Base-by-base conservation (phyloP, 495 filamentous ascomycete genomes). In the Tuber microsphaerosporum region DNA sequence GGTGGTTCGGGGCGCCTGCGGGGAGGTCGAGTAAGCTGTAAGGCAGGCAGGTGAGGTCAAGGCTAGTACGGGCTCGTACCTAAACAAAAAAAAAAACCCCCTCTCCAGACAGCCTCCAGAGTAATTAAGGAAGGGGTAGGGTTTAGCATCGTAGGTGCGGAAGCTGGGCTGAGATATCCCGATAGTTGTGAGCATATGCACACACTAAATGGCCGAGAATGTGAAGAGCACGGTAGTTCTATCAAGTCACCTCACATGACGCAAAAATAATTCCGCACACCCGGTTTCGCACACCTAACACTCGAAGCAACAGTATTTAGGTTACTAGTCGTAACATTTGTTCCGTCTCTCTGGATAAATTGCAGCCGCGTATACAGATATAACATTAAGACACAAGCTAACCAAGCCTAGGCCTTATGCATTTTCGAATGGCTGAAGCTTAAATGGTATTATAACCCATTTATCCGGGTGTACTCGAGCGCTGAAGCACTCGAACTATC, bases 191-290 rank as follows among this genome's bases (percentile, higher is more conserved):
- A 26, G 48, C 7, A 14, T 12, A 26, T 26, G 48, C 22, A 26
- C 22, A n/a, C 22, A 26, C 48, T 26, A 56, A 56, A 56, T 14
- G 22, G 48, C 14, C 48, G 10, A 56, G 8, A 10, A 56, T 56
- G 48, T 26, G 48, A 56, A 26, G n/a, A 26, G 20, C 14, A 56
- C 9, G 9, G 22, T 56, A 56, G 22, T 56, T 26, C 48, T 12
- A 56, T 56, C 48, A 56, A 56, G 48, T 26, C 48, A 56, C 48
- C 22, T 56, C 48, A 56, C 48, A 56, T 56, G 48, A 56, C n/a
- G 1, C 10, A 56, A 26, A 26, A 56, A 56, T 56, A 56, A 56
- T 26, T 56, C 48, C 9, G 22, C 48, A 56, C 8, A 26, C 48
- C 48, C 7, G 20, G 8, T 56, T 56, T 10, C n/a, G 22, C 48